Base-by-base conservation (phyloP, 768 basidiomycete species). In the Phlebiopsis gigantea region DNA sequence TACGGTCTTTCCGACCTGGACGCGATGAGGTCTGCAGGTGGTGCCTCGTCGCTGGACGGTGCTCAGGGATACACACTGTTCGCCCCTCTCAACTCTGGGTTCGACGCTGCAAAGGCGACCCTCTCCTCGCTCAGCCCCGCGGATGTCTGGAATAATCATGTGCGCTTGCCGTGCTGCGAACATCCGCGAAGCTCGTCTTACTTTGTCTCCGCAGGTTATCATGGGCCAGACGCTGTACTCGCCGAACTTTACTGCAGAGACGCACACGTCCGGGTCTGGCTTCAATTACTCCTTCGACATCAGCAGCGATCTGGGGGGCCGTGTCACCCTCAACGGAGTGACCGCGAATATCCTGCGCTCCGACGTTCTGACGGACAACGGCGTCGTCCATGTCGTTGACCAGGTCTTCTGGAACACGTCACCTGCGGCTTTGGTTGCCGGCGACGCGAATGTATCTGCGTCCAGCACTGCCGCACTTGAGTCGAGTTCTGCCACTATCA, bases 311-410 rank as follows among this genome's bases (percentile, higher is more conserved):
- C 2, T 7, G 2, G 31, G 34, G 9, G 49, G 43, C 50, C 54
- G 26, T 0, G 46, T 59, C 46, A 55, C 47, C 8, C 46, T 59
- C 17, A 49, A 59, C 45, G 49, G 46, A 2, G 25, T 55, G 1
- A 55, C 58, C 2, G 53, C 46, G 21, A 55, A 50, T 25, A 59
- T 55, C 24, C 4, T 50, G 7, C 46, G 30, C 41, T 41, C 58
- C 3, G 53, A 59, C 29, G 24, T 49, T 19, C 21, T 59, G 19
- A 14, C 25, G 2, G 31, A 43, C 24, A 59, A 59, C 58, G 53
- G 53, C 5, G 58, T 59, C 14, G 46, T 59, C 7, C 58, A 59
- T 42, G 22, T 59, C 34, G 19, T 59, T 19, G 58, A 59, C 34
- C 5, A 6, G n/a, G 51, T 54, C 1, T 22, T 58, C 15, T 53